Evolutionary conservation across 1,284 basidiomycete species (phyloP).

Genomic region (Quambalaria eucalypti): DNA sequence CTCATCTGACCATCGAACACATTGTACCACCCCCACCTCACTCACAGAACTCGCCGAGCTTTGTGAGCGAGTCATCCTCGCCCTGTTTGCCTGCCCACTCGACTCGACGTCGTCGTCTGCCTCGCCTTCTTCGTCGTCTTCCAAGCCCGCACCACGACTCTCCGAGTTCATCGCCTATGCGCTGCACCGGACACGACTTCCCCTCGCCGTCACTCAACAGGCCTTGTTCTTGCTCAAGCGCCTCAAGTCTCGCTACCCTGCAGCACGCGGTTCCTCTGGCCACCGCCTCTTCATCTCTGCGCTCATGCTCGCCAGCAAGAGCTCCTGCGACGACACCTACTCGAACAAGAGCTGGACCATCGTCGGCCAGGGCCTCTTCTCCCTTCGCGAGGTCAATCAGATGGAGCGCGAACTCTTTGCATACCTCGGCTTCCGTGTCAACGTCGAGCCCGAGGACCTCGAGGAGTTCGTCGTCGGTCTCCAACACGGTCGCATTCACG

Average conservation of each 20-base stretch:
- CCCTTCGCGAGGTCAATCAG: constrained; percentile 44
- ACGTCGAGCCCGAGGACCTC: constrained; percentile 35
- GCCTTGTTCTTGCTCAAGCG: constrained; percentile 41
- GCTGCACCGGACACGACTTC: constrained; percentile 43
- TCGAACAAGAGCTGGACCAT: constrained; percentile 47
- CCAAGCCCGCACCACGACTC: constrained; percentile 30
- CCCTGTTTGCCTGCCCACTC: constrained; percentile 38
- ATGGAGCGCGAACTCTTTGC: constrained; percentile 47
- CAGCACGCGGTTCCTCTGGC: constrained; percentile 44
- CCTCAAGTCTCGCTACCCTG: constrained; percentile 44
- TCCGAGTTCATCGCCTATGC: constrained; percentile 47
- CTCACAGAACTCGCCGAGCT: constrained; percentile 28
- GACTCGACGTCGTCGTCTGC: constrained; percentile 37
- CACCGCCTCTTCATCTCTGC: constrained; percentile 47
- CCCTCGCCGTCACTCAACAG: constrained; percentile 40
- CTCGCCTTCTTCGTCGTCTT: constrained; percentile 11
- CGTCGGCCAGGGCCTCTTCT: constrained; percentile 45
- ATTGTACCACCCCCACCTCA: background rate
- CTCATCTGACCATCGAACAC: background rate
- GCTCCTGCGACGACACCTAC: constrained; percentile 46
- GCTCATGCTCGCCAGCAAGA: constrained; percentile 46
- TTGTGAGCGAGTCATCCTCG: constrained; percentile 36
- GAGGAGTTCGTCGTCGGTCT: constrained; percentile 33
- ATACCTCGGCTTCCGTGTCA: constrained; percentile 44
- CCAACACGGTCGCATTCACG: constrained; percentile 14